Base-by-base conservation (phyloP, 1,284 basidiomycete genomes). In the Ustilago vetiveriae region DNA sequence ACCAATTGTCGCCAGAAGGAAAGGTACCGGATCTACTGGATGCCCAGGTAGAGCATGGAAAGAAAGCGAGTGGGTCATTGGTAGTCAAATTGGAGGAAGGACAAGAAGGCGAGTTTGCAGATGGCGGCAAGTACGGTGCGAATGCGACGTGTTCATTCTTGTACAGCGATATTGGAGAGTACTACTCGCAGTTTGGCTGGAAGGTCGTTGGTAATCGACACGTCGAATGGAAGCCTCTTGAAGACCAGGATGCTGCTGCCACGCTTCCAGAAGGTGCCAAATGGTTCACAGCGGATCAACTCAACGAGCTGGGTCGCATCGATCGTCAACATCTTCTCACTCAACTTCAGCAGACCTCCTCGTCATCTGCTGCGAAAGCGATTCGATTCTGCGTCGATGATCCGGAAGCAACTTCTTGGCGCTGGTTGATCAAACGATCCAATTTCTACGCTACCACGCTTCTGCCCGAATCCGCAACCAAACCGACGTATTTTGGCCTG, bases 101-200 rank as follows among this genome's bases (percentile, higher is more conserved):
- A 17, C 19, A 38, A 6, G 48, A 46, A 26, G 46, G 6, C 0
- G 24, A 13, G 1, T 14, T 36, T 3, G 24, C 56, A 6, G 22
- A 52, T 6, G 36, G 24, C n/a, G n/a, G n/a, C n/a, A n/a, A n/a
- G 10, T 76, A 79, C 19, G 62, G 69, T 17, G 75, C 82, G 8
- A 73, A 83, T 45, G 85, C 80, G 1, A 59, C 73, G 6, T 86
- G 88, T 67, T 88, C 87, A 2, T 84, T 85, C 10, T 82, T 90
- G 6, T 90, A 87, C 80, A 89, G 88, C 75, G 88, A 89, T 67
- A 82, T 90, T 23, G 88, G 88, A 3, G 72, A 83, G 0, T 88
- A 88, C 76, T 90, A 90, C 77, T 68, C 62, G 6, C 58, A 68
- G 3, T 85, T 85, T 50, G 87, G 87, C 2, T 72, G 69, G 69